phyloP scores from a whole-genome alignment of 352 stramenopile species.

The Sclerospora graminicola region DNA sequence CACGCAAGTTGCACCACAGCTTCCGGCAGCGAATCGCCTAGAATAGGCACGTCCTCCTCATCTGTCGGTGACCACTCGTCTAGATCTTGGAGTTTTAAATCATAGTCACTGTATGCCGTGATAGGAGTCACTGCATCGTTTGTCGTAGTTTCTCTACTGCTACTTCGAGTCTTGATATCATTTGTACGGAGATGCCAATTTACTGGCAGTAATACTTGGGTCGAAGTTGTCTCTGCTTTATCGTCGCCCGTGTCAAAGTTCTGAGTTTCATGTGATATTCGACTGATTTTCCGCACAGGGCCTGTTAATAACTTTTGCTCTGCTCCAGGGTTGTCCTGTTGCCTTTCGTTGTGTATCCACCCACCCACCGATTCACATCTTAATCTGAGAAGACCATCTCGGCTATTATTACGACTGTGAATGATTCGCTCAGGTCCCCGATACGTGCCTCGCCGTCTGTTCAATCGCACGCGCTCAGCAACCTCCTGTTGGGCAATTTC shows the following conservation, averaged over 20 bases:
- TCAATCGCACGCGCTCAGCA: slow-evolving; percentile 5
- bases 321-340: slow-evolving; percentile 2
- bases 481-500: slow-evolving; percentile 25
- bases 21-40: slow-evolving; percentile 13
- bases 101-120: neutral
- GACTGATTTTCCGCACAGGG: too few species aligned
- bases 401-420: slow-evolving; percentile 12
- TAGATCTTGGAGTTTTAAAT: neutral
- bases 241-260: slow-evolving; percentile 14
- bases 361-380: neutral
- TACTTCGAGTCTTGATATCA: slow-evolving; percentile 1
- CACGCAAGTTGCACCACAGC: slow-evolving; percentile 26
- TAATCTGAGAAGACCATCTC: neutral
- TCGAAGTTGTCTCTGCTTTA: slow-evolving; percentile 3
- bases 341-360: too few species aligned
- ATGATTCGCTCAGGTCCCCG: slow-evolving; percentile 1
- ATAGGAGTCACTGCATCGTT: slow-evolving; percentile 1
- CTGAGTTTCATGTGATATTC: too few species aligned
- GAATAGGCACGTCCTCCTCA: slow-evolving; percentile 5
- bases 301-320: neutral
- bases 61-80: slow-evolving; percentile 4
- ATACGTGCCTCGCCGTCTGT: slow-evolving; percentile 4
- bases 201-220: slow-evolving; percentile 2
- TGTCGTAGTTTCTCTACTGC: slow-evolving; percentile 2
- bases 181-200: slow-evolving; percentile 3